A percentile compares a stretch with the other conserved stretches of the same genome.
Evolutionary conservation across 371 early-diverging fungal species (phyloP).

Genomic region (Mucor ambiguus): DNA sequence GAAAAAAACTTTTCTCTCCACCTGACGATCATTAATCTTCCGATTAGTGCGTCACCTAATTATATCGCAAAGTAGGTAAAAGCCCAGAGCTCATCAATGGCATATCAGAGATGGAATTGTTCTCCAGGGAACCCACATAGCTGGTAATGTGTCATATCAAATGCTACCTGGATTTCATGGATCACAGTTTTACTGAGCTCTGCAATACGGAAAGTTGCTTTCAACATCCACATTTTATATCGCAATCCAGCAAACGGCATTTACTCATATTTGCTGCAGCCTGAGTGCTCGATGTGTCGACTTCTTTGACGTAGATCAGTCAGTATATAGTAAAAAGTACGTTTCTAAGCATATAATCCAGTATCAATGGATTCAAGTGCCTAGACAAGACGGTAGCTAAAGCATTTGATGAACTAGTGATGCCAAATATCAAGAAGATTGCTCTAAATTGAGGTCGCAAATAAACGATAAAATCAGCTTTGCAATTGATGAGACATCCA

Average conservation of each 20-base stretch:
- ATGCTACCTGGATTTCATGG: too few relatives aligned
- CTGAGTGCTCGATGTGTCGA: neutral
- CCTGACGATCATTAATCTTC: neutral
- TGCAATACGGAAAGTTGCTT: neutral
- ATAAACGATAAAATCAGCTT: too few relatives aligned
- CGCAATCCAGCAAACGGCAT: neutral
- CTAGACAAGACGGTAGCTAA: too few relatives aligned
- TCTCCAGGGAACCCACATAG: neutral
- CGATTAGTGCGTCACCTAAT: slow-evolving; percentile 3
- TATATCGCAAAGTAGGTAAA: neutral
- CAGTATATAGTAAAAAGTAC: too few relatives aligned
- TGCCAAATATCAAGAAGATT: too few relatives aligned
- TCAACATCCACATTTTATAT: neutral
- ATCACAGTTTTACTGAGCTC: too few relatives aligned
- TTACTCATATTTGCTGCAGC: neutral
- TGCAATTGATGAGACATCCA: too few relatives aligned
- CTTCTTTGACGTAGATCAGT: too few relatives aligned
- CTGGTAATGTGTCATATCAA: neutral
- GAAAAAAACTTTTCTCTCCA: slow-evolving; percentile 3
- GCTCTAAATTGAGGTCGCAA: too few relatives aligned
- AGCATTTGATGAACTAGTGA: too few relatives aligned
- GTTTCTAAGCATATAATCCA: too few relatives aligned
- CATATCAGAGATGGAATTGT: neutral
- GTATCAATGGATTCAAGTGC: too few relatives aligned
- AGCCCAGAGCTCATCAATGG: neutral